Percentiles rank a stretch among this genome's conserved stretches.
Evolutionary conservation across 257 asterid genomes (phyloP).

Genomic region (Solanum peruvianum): DNA sequence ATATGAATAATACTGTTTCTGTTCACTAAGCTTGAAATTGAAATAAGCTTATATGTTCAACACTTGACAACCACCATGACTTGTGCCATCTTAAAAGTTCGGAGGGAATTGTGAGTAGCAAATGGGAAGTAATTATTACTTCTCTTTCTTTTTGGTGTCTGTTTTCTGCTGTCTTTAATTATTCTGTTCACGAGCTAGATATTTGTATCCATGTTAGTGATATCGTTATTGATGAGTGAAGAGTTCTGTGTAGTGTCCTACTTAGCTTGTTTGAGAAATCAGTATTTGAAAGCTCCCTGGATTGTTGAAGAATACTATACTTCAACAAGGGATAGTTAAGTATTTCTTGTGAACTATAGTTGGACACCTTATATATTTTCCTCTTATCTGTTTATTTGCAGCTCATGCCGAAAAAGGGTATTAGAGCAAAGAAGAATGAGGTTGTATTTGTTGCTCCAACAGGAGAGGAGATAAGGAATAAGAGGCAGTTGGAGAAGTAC

Average conservation of each 20-base stretch:
- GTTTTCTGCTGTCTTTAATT: background rate
- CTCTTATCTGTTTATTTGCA: conserved; percentile 10
- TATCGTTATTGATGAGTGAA: background rate
- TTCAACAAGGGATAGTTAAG: background rate
- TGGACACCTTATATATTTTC: background rate
- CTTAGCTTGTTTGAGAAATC: background rate
- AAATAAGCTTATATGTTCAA: background rate
- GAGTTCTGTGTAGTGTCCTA: background rate
- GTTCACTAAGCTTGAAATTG: background rate
- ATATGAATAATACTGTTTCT: background rate
- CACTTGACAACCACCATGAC: background rate
- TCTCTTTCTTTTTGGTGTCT: background rate
- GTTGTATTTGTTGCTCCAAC: conserved; percentile 68
- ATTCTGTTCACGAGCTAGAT: background rate
- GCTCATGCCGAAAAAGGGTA: conserved; percentile 48
- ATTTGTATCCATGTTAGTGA: background rate
- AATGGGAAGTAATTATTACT: background rate
- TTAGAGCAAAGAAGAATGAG: conserved; percentile 60
- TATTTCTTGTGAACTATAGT: background rate
- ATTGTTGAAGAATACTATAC: background rate
- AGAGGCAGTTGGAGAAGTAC: conserved; percentile 60
- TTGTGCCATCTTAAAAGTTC: background rate
- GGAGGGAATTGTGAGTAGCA: background rate
- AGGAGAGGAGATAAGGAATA: conserved; percentile 69
- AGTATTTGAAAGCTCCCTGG: background rate